Conservation (phyloP, 2,329 filamentous ascomycete genomes). For the Proliferodiscus dingleyae region DNA sequence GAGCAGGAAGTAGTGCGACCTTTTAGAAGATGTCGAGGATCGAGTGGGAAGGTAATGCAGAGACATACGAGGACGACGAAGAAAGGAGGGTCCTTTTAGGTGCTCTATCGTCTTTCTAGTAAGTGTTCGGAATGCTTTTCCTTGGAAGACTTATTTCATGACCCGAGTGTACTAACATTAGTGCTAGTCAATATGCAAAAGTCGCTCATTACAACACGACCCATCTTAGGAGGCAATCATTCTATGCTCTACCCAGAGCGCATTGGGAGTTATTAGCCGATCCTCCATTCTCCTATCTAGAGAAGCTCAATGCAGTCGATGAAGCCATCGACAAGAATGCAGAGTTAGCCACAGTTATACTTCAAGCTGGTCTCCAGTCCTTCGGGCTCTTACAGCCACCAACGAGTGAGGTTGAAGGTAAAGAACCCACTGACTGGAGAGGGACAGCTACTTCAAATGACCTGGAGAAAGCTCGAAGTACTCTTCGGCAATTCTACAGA, state of each 20-base stretch:
- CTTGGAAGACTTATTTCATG: no score
- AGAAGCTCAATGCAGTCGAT: conserved; percentile 74
- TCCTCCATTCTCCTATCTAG: conserved; percentile 77
- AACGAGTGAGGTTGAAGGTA: conserved; percentile 8
- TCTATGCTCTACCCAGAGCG: conserved; percentile 79
- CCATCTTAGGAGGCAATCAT: conserved; percentile 82
- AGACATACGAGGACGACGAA: conserved; percentile 56
- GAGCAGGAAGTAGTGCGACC: background rate
- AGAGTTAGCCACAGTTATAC: conserved; percentile 72
- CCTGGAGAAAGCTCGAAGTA: conserved; percentile 87
- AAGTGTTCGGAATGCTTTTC: conserved; percentile 44
- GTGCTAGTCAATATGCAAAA: conserved; percentile 73
- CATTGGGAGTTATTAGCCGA: conserved; percentile 81
- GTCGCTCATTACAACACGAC: conserved; percentile 86
- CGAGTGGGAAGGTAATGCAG: conserved; percentile 46
- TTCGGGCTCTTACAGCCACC: conserved; percentile 46
- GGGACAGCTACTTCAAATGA: conserved; percentile 68
- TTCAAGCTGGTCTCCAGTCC: conserved; percentile 61
- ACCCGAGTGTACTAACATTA: conserved; percentile 2
- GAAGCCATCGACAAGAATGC: conserved; percentile 87
- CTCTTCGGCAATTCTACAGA: conserved; percentile 86
- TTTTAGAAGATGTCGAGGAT: conserved; percentile 7
- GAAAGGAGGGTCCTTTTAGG: conserved; percentile 76
- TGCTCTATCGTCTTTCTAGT: conserved; percentile 87
- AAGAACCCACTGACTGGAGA: conserved; percentile 52